Base-by-base conservation (phyloP, 345 rosid species). In the Rubroshorea leprosula region DNA sequence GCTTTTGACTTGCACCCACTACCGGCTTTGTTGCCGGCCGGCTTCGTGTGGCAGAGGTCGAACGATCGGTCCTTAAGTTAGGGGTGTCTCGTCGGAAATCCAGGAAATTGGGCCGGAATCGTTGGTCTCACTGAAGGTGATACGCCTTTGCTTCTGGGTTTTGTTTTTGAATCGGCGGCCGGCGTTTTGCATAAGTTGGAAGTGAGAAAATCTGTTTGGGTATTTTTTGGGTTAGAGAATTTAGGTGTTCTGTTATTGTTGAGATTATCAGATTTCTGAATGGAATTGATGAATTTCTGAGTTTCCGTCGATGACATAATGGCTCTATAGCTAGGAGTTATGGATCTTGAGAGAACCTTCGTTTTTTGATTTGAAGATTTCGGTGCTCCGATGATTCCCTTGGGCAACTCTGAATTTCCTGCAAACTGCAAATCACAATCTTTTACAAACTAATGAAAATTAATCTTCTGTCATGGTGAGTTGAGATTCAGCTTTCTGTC, bases 401-500 rank as follows among this genome's bases (percentile, higher is more conserved):
- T 62, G 27, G 43, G 25, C 20, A 55, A 23, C 11, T 71, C 63
- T 31, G 66, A 39, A 51, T 25, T 65, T 60, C 70, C 67, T 52
- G 79, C 69, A 61, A 76, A 74, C 81, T 76, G 71, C 17, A 14
- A n/a, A n/a, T n/a, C n/a, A n/a, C n/a, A n/a, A n/a, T n/a, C n/a
- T n/a, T n/a, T n/a, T n/a, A n/a, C n/a, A n/a, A n/a, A n/a, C n/a
- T n/a, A n/a, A n/a, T n/a, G n/a, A n/a, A n/a, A n/a, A n/a, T n/a
- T n/a, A n/a, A n/a, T n/a, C n/a, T n/a, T n/a, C n/a, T n/a, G n/a
- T n/a, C n/a, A n/a, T n/a, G n/a, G 4, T 29, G 5, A 29, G 35
- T 29, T 29, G 35, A 29, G 9, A 9, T 29, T 29, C 35, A 29
- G 35, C n/a, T n/a, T n/a, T n/a, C n/a, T n/a, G n/a, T n/a, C n/a